phyloP scores from a whole-genome alignment of 176 grass and related monocot genomes.

The Eleusine indica region DNA sequence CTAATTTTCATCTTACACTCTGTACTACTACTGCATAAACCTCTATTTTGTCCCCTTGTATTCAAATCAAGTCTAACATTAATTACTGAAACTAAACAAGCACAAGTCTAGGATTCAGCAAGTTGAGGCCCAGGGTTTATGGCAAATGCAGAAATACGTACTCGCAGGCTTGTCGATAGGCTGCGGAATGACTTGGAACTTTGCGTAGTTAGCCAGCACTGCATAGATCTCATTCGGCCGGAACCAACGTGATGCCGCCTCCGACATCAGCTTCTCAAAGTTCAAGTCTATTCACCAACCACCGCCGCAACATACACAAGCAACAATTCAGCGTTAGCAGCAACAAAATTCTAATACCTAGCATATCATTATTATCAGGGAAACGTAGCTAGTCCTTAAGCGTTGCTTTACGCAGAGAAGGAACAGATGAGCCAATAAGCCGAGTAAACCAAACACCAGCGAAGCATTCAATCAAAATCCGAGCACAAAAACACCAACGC shows the following conservation, averaged over 20 bases:
- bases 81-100: slow-evolving; percentile 38
- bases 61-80: slow-evolving; percentile 7
- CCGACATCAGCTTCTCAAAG: slow-evolving; percentile 64
- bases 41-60: not conserved
- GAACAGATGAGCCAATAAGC: not conserved
- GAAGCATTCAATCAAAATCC: slow-evolving; percentile 14
- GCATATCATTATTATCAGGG: not conserved
- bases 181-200: slow-evolving; percentile 72
- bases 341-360: not conserved
- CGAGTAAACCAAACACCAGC: not conserved
- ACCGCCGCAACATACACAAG: slow-evolving; percentile 22
- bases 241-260: slow-evolving; percentile 73
- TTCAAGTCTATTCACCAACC: slow-evolving; percentile 65
- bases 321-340: slow-evolving; percentile 16
- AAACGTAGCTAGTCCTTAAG: not conserved
- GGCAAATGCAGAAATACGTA: slow-evolving; percentile 40
- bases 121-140: slow-evolving; percentile 19
- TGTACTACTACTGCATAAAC: not conserved
- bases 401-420: not conserved
- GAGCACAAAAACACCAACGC: not conserved
- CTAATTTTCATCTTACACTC: not conserved
- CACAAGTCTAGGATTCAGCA: slow-evolving; percentile 16
- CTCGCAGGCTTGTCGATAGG: slow-evolving; percentile 71
- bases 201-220: slow-evolving; percentile 67
- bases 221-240: slow-evolving; percentile 92